phyloP scores from a whole-genome alignment of 768 basidiomycete species.

The Neoboletus subvelutipes region DNA sequence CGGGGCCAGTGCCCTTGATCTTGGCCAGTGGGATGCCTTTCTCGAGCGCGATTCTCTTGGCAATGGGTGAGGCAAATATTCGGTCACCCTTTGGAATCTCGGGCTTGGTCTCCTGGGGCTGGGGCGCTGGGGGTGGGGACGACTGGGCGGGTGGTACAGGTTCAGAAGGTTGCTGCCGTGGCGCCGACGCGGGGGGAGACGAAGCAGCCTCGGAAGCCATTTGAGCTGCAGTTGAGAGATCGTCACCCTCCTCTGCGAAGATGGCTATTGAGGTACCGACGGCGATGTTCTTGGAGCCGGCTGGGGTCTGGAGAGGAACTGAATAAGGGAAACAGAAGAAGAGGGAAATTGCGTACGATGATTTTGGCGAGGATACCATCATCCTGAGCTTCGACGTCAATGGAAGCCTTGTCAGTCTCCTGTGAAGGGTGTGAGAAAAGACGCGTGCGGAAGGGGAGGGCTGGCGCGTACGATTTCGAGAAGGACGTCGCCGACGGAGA shows the following conservation, averaged over 20 bases:
- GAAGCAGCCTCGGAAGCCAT: slow-evolving; percentile 63
- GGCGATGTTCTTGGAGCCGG: slow-evolving; percentile 82
- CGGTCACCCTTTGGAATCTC: slow-evolving; percentile 69
- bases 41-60: slow-evolving; percentile 96
- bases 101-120: slow-evolving; percentile 44
- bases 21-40: slow-evolving; percentile 86
- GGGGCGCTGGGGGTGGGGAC: slow-evolving; percentile 34
- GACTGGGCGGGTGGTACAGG: slow-evolving; percentile 41
- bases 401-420: slow-evolving; percentile 99
- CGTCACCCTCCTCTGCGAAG: slow-evolving; percentile 93
- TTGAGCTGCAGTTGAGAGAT: slow-evolving; percentile 77
- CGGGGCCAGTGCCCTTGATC: slow-evolving; percentile 91
- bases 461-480: slow-evolving; percentile 80
- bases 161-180: slow-evolving; percentile 41
- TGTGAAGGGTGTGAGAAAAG: slow-evolving; percentile 32
- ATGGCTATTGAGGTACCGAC: slow-evolving; percentile 92
- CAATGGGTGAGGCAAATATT: slow-evolving; percentile 93
- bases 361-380: slow-evolving; percentile 97
- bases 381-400: slow-evolving; percentile 99
- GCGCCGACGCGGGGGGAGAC: slow-evolving; percentile 33
- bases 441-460: background rate
- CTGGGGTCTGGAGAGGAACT: slow-evolving; percentile 52
- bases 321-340: background rate
- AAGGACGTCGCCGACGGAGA: slow-evolving; percentile 87
- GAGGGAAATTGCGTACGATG: slow-evolving; percentile 56